Base-by-base conservation (phyloP, 495 filamentous ascomycete species). In the Xylaria grammica region DNA sequence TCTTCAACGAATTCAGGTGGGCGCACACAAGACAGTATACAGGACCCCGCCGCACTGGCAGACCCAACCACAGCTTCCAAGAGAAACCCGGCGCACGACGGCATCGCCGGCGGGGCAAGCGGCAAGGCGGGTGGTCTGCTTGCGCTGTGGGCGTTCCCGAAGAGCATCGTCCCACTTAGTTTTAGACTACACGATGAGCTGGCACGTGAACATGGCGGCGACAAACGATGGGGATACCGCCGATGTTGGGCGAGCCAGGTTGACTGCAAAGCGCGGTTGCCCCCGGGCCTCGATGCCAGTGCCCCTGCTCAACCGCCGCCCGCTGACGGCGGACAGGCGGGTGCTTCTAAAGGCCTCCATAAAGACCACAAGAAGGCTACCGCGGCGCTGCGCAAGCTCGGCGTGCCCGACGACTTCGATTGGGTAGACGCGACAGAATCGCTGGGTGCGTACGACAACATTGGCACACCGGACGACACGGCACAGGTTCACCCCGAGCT, bases 61-160 rank as follows among this genome's bases (percentile, higher is more conserved):
- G 72, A 73, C 65, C 70, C 66, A 38, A 44, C 63, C 7, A 67
- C 72, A 20, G 68, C 65, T 0, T 69, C 70, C n/a, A 71, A 66
- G 60, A 68, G 66, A 52, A 75, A 74, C 48, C 75, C 77, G n/a
- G 69, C 74, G 27, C 71, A 78, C 59, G 76, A 78, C 53, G 77
- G 78, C 32, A 90, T 96, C 66, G 92, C 92, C 19, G 91, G 91
- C 36, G 92, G 90, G 30, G 92, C 92, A 52, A 94, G 91, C 50
- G 92, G 92, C n/a, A 96, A 96, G 78, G 92, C 92, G 10, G 92
- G 92, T 4, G 92, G 92, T 4, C 80, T 96, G 24, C 79, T 96
- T 24, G 93, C 90, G 11, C 78, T 91, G 46, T 96, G 92, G 92
- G 92, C 92, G 27, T 96, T 95, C 68, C 92, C 92, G 1, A 81